Evolutionary conservation across 176 grass and related monocot genomes (phyloP), one percentile per base, ranked within the genome.

Genomic region (Tillandsia leiboldiana): DNA sequence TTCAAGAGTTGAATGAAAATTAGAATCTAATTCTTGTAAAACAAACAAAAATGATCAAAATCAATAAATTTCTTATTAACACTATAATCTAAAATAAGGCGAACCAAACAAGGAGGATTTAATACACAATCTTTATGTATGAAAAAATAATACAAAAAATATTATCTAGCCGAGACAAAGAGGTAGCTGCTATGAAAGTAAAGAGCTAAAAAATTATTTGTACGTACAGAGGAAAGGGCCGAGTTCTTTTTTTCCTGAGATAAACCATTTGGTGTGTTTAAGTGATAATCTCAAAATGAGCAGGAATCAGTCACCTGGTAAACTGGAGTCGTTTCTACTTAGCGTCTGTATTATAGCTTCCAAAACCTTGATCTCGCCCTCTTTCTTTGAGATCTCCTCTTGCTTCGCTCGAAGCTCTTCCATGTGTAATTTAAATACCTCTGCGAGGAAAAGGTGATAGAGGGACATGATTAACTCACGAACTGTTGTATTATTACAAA

Each of bases 291-390:
- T 22, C 20, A 61, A 61, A 22, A 59, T 20, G 3, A 61, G 9
- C 56, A 61, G 20, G 9, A 61, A 81, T 81, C 79, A 88, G 54
- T 80, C 79, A 17, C 76, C 84, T 49, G 85, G 78, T 65, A 56
- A 70, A 59, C 74, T 79, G 17, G 77, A 79, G 71, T 87, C 86
- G 84, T 85, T 89, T 70, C 18, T 83, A 90, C 93, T 87, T 42
- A 97, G 57, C 53, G 89, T 97, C 72, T 77, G 84, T 79, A 97
- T 92, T 61, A 92, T 97, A 56, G 93, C 93, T 85, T 97, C 89
- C 58, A 97, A 78, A 69, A 97, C 79, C 72, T 97, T 97, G 72
- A 97, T 97, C 53, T 92, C 89, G 13, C 89, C 77, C 51, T 90
- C 79, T 71, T 85, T 92, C 89, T 92, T 92, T 1, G 86, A 74